Conservation (phyloP, 75 land plant species). For the Selaginella moellendorffii region DNA sequence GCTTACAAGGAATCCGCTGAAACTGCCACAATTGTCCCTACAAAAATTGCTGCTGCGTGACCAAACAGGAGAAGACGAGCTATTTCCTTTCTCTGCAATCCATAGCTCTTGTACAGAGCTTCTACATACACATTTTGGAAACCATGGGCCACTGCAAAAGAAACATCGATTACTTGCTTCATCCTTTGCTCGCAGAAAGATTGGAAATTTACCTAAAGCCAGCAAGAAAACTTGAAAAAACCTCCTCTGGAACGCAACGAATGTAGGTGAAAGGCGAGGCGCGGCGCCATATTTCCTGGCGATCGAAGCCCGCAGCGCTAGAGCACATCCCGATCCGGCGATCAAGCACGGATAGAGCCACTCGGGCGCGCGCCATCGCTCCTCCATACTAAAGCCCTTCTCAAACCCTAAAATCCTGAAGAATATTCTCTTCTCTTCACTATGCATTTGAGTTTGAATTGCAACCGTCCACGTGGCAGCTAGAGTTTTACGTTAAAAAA, state of each 20-base stretch:
- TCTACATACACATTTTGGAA: constrained; percentile 54
- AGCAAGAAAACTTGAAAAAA: constrained; percentile 49
- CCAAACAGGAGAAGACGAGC: constrained; percentile 29
- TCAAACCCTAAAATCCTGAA: no score
- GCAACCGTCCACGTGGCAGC: no score
- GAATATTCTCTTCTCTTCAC: no score
- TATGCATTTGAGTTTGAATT: no score
- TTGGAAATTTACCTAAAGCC: constrained; percentile 31
- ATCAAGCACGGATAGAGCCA: neutral
- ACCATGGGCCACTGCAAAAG: constrained; percentile 40
- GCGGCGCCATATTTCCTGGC: neutral
- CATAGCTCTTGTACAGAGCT: constrained; percentile 31
- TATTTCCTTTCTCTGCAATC: constrained; percentile 38
- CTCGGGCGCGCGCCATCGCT: neutral
- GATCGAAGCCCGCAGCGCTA: neutral
- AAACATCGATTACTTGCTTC: neutral
- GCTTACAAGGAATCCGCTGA: constrained; percentile 58
- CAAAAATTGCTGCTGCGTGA: constrained; percentile 28
- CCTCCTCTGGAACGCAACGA: constrained; percentile 37
- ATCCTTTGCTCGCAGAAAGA: neutral
- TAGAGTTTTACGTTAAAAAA: no score
- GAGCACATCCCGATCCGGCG: neutral
- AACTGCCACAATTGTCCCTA: constrained; percentile 43
- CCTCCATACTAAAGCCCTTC: no score
- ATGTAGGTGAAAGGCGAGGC: constrained; percentile 13